These are phyloP conservation scores for Russula sp. DNA, from an alignment of 768 basidiomycete genomes.

Conservation along the genomic window DNA sequence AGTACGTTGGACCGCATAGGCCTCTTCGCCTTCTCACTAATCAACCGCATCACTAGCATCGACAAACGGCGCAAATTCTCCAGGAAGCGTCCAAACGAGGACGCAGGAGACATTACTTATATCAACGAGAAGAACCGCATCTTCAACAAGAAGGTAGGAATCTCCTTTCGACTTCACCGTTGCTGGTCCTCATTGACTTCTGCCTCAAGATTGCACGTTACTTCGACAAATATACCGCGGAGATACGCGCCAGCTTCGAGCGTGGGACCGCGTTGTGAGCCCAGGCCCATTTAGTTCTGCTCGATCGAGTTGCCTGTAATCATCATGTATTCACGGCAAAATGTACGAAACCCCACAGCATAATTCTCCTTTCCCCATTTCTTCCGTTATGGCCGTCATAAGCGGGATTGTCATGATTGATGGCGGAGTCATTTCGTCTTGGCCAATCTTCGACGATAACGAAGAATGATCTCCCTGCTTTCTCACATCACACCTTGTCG, in stretches of 20 bases:
- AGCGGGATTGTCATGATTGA: background rate
- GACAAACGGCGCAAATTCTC: constrained; percentile 90
- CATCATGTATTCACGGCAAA: constrained; percentile 8
- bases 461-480: too few species aligned
- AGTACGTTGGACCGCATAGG: constrained; percentile 49
- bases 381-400: background rate
- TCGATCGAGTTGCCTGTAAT: constrained; percentile 9
- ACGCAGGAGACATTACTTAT: constrained; percentile 94
- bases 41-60: constrained; percentile 43
- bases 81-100: constrained; percentile 84
- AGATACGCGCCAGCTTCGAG: constrained; percentile 97
- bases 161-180: background rate
- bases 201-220: constrained; percentile 74
- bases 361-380: background rate
- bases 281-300: background rate
- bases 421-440: background rate
- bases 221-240: constrained; percentile 95
- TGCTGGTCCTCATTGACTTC: background rate
- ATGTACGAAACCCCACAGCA: background rate
- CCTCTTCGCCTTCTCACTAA: constrained; percentile 12
- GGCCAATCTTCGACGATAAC: too few species aligned
- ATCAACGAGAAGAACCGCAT: constrained; percentile 98
- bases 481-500: too few species aligned
- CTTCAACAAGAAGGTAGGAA: constrained; percentile 89
- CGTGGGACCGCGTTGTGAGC: constrained; percentile 83